Evolutionary conservation across 768 basidiomycete genomes (phyloP), one percentile per base, ranked within the genome.

Genomic region (Suillus americanus): DNA sequence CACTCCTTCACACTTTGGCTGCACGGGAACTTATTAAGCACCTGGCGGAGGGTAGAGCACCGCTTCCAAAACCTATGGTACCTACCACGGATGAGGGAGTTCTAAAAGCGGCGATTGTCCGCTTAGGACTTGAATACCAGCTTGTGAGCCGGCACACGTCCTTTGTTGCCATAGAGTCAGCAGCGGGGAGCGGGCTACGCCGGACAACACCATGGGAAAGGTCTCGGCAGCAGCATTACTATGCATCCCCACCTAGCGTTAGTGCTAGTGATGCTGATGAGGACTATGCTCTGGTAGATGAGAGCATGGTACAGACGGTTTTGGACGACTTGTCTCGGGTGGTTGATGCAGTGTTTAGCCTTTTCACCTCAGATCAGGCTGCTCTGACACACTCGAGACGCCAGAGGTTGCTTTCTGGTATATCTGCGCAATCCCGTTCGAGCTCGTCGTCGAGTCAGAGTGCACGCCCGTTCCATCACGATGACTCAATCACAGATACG

Each of bases 11-110:
- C 67, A 80, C 82, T 0, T 74, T 89, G 45, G 82, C 85, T 3
- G 87, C 86, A 1, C 81, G 82, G 62, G 74, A 75, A 13, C 75
- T 89, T 35, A 83, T 89, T 20, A 80, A 80, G 67, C 85, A 85
- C 18, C 71, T 86, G 54, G 79, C 82, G 56, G 80, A 79, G 23
- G 63, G 66, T 4, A 68, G 63, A 25, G 10, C 33, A 30, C 75
- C 74, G n/a, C 73, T 80, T 25, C 79, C 78, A 2, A 64, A 55
- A 12, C 65, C 77, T 8, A 62, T 72, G 13, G 66, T 67, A 6
- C 66, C 60, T 23, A 65, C 54, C 56, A 70, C 76, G 1, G 70
- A 73, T 2, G 79, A 77, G 0, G 76, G 79, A 25, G 69, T 79
- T 40, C 77, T 75, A 33, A 81, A 77, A 69, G 81, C 80, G 4